Evolutionary conservation across 2,329 filamentous ascomycete genomes (phyloP), one percentile per base, ranked within the genome.

Genomic region (Trichoderma citrinoviride): DNA sequence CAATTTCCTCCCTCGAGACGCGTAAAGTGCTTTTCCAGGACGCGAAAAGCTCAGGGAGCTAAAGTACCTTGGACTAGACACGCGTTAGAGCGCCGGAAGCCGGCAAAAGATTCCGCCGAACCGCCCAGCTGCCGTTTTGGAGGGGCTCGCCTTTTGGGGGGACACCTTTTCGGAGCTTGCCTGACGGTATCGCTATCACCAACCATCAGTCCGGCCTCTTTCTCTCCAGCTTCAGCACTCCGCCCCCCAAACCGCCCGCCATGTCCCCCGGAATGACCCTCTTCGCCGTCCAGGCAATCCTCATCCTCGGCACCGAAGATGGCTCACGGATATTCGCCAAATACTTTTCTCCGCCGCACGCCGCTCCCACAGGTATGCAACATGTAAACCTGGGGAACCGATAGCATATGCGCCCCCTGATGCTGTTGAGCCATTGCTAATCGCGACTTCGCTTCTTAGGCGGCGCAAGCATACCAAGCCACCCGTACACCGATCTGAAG

Each of bases 251-350:
- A 68, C 92, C 92, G 90, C 85, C 89, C 71, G 88, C 89, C 68
- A 92, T 93, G 90, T 85, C 89, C 71, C 88, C 89, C 68, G 86
- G 87, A 79, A 87, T 92, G 81, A 90, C 89, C 68, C 85, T 93
- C 50, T 90, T 90, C 81, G 87, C 88, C 73, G 84, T 93, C 74
- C 90, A 91, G 77, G 90, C 90, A 74, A 84, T 93, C 76, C 83
- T 92, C 70, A 87, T 93, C 72, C 88, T 93, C 76, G 87, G 90
- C 73, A 89, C 89, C 67, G 92, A 97, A 79, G 94, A 98, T 78
- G 91, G 91, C 75, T 90, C 90, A 67, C 88, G 94, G 77, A 91
- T 98, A 80, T 92, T 97, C 77, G 87, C 93, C 74, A 97, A 97
- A 83, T 97, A 97, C 86, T 97, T 94, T 83, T 79, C 78, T 78